Percentiles rank a stretch among this genome's conserved stretches.
Evolutionary conservation across 2,329 filamentous ascomycete species (phyloP).

Genomic region (Helotiales sp.): DNA sequence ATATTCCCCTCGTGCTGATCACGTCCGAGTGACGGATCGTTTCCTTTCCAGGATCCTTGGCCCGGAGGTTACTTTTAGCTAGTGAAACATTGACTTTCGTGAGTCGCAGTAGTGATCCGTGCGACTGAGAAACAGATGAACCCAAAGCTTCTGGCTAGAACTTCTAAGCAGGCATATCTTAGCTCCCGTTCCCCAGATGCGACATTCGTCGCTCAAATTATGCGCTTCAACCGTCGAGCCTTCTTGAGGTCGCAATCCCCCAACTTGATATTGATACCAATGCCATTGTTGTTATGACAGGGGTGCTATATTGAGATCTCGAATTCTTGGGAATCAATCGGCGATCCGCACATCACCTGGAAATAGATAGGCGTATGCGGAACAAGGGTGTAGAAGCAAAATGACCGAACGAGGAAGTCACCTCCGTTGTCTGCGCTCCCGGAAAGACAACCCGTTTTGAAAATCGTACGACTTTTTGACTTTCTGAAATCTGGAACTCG

Average conservation of each 20-base stretch:
- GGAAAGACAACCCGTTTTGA: not conserved
- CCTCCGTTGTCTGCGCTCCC: not conserved
- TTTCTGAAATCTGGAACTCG: not conserved
- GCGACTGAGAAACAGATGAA: not conserved
- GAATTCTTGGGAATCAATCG: conserved; percentile 1
- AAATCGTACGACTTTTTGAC: not conserved
- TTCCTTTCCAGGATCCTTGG: not conserved
- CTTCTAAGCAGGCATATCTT: not conserved
- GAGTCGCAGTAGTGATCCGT: not conserved
- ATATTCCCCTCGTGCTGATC: conserved; percentile 5
- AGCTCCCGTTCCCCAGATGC: not conserved
- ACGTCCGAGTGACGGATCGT: not conserved
- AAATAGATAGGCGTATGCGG: not conserved
- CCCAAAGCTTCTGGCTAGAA: not conserved
- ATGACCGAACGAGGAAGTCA: not conserved
- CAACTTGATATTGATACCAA: not conserved
- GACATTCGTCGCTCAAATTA: too few species aligned
- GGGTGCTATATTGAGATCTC: conserved; percentile 1
- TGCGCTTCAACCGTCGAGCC: too few species aligned
- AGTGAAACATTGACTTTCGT: not conserved
- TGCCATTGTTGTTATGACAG: not conserved
- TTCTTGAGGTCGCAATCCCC: too few species aligned
- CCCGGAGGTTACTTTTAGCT: not conserved
- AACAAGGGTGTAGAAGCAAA: not conserved
- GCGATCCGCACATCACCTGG: conserved; percentile 9